phyloP scores from a whole-genome alignment of 2,329 filamentous ascomycete species.

The Arthrobotrys entomopaga region DNA sequence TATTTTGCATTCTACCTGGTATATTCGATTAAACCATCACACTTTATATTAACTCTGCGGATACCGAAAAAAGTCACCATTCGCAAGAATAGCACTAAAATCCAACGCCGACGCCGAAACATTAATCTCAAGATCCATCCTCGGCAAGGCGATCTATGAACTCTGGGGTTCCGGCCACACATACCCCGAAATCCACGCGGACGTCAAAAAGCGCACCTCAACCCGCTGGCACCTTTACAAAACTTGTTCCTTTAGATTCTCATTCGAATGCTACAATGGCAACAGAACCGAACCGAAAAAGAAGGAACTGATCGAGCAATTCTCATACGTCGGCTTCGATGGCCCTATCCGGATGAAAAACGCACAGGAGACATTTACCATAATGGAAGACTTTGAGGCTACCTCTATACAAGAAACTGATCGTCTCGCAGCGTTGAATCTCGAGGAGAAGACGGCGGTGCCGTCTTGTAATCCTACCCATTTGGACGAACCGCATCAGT shows the following conservation, averaged over 20 bases:
- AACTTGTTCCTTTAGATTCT: conserved; percentile 79
- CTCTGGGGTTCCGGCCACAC: conserved; percentile 81
- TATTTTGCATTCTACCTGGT: too few species aligned
- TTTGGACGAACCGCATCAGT: conserved; percentile 46
- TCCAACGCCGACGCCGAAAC: conserved; percentile 72
- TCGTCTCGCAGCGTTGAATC: conserved; percentile 29
- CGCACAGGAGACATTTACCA: conserved; percentile 77
- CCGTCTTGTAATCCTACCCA: conserved; percentile 45
- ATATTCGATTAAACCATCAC: conserved; percentile 1
- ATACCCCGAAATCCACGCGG: conserved; percentile 75
- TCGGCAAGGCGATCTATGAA: conserved; percentile 85
- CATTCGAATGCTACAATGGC: conserved; percentile 82
- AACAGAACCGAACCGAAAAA: conserved; percentile 73
- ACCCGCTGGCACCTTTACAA: conserved; percentile 75
- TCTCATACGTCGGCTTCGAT: conserved; percentile 79
- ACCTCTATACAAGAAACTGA: conserved; percentile 26
- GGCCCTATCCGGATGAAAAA: conserved; percentile 81
- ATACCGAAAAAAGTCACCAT: conserved; percentile 74
- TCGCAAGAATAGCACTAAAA: conserved; percentile 78
- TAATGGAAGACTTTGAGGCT: conserved; percentile 81
- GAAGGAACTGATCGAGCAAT: conserved; percentile 80
- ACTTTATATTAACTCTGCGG: conserved; percentile 19
- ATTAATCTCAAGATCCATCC: conserved; percentile 79
- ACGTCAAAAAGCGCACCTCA: conserved; percentile 70
- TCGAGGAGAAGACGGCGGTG: conserved; percentile 32